Conservation (phyloP, 495 filamentous ascomycete species). For the Copromyces sp. region DNA sequence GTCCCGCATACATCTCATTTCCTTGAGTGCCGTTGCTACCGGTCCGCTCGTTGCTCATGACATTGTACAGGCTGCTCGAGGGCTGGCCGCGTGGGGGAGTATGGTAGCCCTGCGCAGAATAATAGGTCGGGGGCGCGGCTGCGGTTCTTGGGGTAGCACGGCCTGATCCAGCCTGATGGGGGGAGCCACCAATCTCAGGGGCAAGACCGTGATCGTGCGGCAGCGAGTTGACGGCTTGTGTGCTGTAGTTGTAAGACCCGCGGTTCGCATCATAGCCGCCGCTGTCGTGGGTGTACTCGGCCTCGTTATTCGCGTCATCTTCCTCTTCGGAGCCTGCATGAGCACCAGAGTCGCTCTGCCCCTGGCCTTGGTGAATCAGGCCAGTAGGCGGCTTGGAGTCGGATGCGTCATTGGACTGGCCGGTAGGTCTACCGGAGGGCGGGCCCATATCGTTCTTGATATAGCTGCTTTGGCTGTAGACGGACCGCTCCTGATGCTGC, state of each 20-base stretch:
- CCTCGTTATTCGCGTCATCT: slow-evolving; percentile 63
- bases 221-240: slow-evolving; percentile 52
- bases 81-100: slow-evolving; percentile 69
- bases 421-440: slow-evolving; percentile 53
- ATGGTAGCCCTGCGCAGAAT: slow-evolving; percentile 57
- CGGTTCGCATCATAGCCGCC: slow-evolving; percentile 59
- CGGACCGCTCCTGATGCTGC: slow-evolving; percentile 55
- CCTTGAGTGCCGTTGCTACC: slow-evolving; percentile 53
- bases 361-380: slow-evolving; percentile 44
- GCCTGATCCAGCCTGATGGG: slow-evolving; percentile 79
- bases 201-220: slow-evolving; percentile 67
- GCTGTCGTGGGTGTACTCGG: slow-evolving; percentile 71
- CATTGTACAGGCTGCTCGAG: slow-evolving; percentile 78
- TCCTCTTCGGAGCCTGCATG: slow-evolving; percentile 59
- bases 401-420: slow-evolving; percentile 45
- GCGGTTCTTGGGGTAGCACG: slow-evolving; percentile 77
- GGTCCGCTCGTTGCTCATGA: slow-evolving; percentile 75
- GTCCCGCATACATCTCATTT: slow-evolving; percentile 59
- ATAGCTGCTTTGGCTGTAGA: slow-evolving; percentile 61
- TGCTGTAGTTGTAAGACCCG: slow-evolving; percentile 62
- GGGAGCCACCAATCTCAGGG: slow-evolving; percentile 78
- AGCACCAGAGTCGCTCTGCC: slow-evolving; percentile 43
- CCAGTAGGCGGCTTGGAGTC: slow-evolving; percentile 63
- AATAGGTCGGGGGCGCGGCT: slow-evolving; percentile 59
- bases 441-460: slow-evolving; percentile 90